Conservation (phyloP, 2,329 filamentous ascomycete species). For the Clarireedia paspali region DNA sequence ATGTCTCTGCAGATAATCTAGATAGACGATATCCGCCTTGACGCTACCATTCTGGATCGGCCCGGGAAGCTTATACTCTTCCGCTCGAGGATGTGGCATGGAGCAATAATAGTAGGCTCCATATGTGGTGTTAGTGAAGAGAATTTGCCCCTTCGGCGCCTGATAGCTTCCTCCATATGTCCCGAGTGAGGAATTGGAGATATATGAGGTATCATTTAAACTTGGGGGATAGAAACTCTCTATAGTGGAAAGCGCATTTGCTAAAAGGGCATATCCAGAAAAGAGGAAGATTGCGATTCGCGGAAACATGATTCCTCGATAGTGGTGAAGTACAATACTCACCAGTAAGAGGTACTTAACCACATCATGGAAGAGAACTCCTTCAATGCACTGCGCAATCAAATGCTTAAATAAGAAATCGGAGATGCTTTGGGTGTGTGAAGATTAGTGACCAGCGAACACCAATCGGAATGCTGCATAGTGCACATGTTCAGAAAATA, state of each 20-base stretch:
- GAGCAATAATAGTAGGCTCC: conserved; percentile 33
- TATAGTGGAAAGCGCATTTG: conserved; percentile 7
- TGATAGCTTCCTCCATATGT: conserved; percentile 32
- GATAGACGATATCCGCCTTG: conserved; percentile 29
- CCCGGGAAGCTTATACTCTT: conserved; percentile 28
- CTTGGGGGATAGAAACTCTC: conserved; percentile 30
- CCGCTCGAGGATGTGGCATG: conserved; percentile 32
- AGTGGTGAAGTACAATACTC: too few species aligned
- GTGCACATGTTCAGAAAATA: too few species aligned
- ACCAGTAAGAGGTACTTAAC: too few species aligned
- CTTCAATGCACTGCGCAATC: too few species aligned
- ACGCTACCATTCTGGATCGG: conserved; percentile 25
- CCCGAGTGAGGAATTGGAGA: conserved; percentile 30
- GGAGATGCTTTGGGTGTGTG: too few species aligned
- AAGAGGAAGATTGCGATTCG: neutral
- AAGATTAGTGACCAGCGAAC: too few species aligned
- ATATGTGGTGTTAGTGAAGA: conserved; percentile 15
- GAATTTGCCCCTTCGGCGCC: conserved; percentile 21
- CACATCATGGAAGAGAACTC: too few species aligned
- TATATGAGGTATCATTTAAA: conserved; percentile 32
- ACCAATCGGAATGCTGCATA: too few species aligned
- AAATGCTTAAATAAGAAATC: too few species aligned
- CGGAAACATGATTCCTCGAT: neutral
- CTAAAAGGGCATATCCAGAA: neutral
- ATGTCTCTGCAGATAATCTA: conserved; percentile 34